Percentiles rank a stretch among this genome's conserved stretches.
Evolutionary conservation across 1,284 basidiomycete genomes (phyloP).

Genomic region (Pterulicium gracile): DNA sequence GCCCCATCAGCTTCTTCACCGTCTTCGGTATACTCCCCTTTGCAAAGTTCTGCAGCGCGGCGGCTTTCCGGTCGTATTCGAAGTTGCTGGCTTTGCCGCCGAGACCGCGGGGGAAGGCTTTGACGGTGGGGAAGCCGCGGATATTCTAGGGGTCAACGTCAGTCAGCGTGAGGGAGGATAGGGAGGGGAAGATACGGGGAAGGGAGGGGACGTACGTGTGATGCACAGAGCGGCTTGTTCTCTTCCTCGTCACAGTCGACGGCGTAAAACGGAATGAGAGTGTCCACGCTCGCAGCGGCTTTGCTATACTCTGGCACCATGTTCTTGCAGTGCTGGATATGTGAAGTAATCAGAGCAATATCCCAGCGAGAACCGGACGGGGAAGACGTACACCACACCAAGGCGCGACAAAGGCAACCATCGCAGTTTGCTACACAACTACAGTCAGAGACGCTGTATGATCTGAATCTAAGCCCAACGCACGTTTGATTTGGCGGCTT

Average conservation of each 20-base stretch:
- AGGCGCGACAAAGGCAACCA: slow-evolving; percentile 85
- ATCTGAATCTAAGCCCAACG: not conserved
- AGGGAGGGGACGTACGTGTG: slow-evolving; percentile 41
- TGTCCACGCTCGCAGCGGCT: slow-evolving; percentile 70
- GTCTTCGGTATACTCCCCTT: slow-evolving; percentile 62
- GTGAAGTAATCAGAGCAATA: not conserved
- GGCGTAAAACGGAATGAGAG: slow-evolving; percentile 81
- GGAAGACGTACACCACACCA: slow-evolving; percentile 70
- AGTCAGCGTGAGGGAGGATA: slow-evolving; percentile 1
- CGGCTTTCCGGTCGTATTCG: slow-evolving; percentile 63
- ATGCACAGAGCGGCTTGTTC: slow-evolving; percentile 76
- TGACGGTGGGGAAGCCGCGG: slow-evolving; percentile 90
- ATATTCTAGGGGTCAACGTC: slow-evolving; percentile 51
- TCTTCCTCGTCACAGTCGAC: slow-evolving; percentile 83
- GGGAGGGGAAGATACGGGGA: not conserved
- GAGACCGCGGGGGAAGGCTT: slow-evolving; percentile 70
- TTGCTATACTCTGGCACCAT: slow-evolving; percentile 82
- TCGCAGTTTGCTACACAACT: slow-evolving; percentile 44
- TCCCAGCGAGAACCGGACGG: not conserved
- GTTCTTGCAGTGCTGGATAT: slow-evolving; percentile 70
- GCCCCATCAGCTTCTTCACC: slow-evolving; percentile 52
- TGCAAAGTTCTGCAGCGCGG: slow-evolving; percentile 70
- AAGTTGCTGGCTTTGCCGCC: slow-evolving; percentile 60
- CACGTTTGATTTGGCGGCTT: slow-evolving; percentile 69
- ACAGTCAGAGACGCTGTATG: slow-evolving; percentile 5